Evolutionary conservation across 345 rosid species (phyloP).

Genomic region (Raphanus raphanistrum): DNA sequence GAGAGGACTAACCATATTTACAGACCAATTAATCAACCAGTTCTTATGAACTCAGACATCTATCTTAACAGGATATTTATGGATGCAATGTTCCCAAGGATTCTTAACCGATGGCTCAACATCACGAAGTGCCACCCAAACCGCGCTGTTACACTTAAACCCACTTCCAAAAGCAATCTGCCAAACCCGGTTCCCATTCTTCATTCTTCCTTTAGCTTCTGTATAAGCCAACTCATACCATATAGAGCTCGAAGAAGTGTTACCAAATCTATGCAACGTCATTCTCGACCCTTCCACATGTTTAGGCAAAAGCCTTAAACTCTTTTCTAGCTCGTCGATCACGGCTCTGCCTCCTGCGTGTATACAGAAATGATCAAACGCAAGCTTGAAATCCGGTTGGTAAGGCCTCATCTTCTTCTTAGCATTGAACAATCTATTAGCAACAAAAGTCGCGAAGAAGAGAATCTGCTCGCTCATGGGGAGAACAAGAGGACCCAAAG

Average conservation of each 20-base stretch:
- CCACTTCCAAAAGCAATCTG: slow-evolving; percentile 93
- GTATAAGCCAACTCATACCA: slow-evolving; percentile 91
- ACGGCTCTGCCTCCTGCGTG: slow-evolving; percentile 90
- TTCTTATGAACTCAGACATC: slow-evolving; percentile 9
- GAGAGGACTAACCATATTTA: background rate
- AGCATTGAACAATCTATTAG: slow-evolving; percentile 54
- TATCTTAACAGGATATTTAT: slow-evolving; percentile 67
- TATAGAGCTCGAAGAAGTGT: slow-evolving; percentile 88
- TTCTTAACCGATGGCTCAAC: slow-evolving; percentile 52
- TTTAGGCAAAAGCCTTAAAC: slow-evolving; percentile 61
- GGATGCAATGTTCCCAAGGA: slow-evolving; percentile 75
- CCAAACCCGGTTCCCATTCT: slow-evolving; percentile 73
- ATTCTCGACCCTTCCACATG: slow-evolving; percentile 85
- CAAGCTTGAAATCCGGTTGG: slow-evolving; percentile 86
- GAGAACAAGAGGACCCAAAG: slow-evolving; percentile 85
- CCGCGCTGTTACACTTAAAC: slow-evolving; percentile 90
- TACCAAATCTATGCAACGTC: slow-evolving; percentile 87
- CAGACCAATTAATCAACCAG: background rate
- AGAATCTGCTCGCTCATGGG: slow-evolving; percentile 82
- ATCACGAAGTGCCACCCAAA: slow-evolving; percentile 64
- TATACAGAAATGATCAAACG: slow-evolving; percentile 86
- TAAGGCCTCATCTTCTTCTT: slow-evolving; percentile 55
- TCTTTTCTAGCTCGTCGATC: slow-evolving; percentile 89
- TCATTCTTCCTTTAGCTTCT: slow-evolving; percentile 81
- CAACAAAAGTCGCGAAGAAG: slow-evolving; percentile 61